phyloP scores from a whole-genome alignment of 1,284 basidiomycete genomes.

The Puccinia horiana region DNA sequence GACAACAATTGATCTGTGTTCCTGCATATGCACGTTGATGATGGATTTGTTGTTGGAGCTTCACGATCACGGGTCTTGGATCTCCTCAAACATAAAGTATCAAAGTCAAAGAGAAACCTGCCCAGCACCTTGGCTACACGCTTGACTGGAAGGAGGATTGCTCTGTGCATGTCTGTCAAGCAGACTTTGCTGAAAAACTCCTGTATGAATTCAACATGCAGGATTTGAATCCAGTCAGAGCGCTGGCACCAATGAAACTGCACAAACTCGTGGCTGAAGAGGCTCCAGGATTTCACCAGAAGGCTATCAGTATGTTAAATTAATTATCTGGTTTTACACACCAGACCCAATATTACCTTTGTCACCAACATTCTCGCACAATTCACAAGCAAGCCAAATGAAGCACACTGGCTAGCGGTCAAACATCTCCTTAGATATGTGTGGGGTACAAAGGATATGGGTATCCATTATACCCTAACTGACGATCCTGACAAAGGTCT shows the following conservation, averaged over 20 bases:
- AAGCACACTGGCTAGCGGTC: neutral
- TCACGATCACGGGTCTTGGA: neutral
- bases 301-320: no score
- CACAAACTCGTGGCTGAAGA: no score
- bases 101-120: no score
- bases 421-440: neutral
- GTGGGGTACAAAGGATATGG: neutral
- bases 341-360: neutral
- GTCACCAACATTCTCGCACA: neutral
- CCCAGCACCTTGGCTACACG: conserved; percentile 1
- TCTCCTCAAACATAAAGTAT: neutral
- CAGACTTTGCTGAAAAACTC: neutral
- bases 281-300: no score
- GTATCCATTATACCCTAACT: no score
- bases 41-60: neutral
- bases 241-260: no score
- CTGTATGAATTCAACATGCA: conserved; percentile 9
- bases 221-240: neutral
- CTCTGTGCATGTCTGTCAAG: neutral
- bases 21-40: no score
- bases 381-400: neutral
- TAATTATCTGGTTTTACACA: no score
- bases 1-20: neutral
- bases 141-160: neutral
- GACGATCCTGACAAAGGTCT: no score